These are phyloP conservation scores for Arctostaphylos glauca DNA, from an alignment of 148 eudicot genomes.

Conservation along the genomic window DNA sequence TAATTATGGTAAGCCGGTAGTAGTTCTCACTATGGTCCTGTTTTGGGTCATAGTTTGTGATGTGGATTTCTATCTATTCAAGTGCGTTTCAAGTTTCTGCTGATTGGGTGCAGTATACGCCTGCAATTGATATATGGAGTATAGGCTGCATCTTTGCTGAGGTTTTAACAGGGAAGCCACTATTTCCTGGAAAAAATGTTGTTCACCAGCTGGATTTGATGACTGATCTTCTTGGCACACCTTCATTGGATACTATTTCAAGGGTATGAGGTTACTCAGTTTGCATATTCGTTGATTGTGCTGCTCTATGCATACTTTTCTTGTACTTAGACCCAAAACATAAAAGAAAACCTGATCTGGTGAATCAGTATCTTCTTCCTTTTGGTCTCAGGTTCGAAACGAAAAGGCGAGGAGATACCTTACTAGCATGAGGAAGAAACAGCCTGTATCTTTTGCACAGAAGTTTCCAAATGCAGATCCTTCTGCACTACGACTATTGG, in stretches of 20 bases:
- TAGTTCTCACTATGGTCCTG: neutral
- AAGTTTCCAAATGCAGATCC: conserved; percentile 67
- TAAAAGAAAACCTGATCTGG: conserved; percentile 6
- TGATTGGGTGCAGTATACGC: conserved; percentile 45
- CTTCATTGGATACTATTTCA: conserved; percentile 56
- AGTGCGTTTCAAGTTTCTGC: neutral
- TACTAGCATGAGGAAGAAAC: conserved; percentile 60
- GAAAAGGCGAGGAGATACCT: conserved; percentile 71
- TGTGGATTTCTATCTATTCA: neutral
- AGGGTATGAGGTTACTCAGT: conserved; percentile 29
- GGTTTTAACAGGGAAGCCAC: conserved; percentile 59
- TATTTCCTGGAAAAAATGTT: conserved; percentile 65
- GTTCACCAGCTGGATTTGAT: conserved; percentile 67
- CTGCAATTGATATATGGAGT: conserved; percentile 69
- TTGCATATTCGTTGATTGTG: conserved; percentile 5
- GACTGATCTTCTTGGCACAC: conserved; percentile 65
- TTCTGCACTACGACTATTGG: conserved; percentile 49
- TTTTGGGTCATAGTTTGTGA: neutral
- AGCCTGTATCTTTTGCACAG: conserved; percentile 45
- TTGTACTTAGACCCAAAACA: neutral
- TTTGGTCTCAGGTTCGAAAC: conserved; percentile 46
- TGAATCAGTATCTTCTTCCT: conserved; percentile 9
- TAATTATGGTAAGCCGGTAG: neutral
- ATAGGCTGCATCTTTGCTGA: conserved; percentile 73
- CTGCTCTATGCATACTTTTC: neutral